Percentiles rank a stretch among this genome's conserved stretches.
These are phyloP conservation scores for Proliferodiscus dingleyae DNA, from an alignment of 2,329 filamentous ascomycete genomes.

Conservation along the genomic window DNA sequence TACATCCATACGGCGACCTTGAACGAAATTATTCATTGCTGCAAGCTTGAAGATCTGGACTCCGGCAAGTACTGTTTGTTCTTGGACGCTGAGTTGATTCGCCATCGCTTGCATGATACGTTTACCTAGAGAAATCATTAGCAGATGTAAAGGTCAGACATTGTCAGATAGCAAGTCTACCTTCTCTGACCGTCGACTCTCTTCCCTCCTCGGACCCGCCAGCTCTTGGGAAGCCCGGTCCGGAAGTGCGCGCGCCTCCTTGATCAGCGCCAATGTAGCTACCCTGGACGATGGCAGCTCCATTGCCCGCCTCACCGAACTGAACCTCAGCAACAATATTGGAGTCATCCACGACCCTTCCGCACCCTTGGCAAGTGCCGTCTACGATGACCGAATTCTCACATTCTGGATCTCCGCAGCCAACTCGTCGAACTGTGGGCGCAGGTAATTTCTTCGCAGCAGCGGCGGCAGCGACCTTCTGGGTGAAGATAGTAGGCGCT, in stretches of 20 bases:
- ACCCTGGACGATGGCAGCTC: slow-evolving; percentile 86
- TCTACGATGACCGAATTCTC: slow-evolving; percentile 57
- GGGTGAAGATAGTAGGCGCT: slow-evolving; percentile 18
- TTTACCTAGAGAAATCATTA: slow-evolving; percentile 25
- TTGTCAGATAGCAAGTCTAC: slow-evolving; percentile 21
- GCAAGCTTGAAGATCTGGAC: slow-evolving; percentile 73
- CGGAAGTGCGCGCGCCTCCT: slow-evolving; percentile 49
- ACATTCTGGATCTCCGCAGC: slow-evolving; percentile 41
- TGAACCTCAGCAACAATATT: slow-evolving; percentile 90
- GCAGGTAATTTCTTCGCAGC: neutral
- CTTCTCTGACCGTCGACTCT: slow-evolving; percentile 54
- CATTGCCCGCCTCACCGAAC: slow-evolving; percentile 82
- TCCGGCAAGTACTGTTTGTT: slow-evolving; percentile 59
- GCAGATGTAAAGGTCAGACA: neutral
- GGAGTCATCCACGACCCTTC: slow-evolving; percentile 75
- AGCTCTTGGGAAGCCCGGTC: slow-evolving; percentile 56
- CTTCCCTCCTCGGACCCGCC: slow-evolving; percentile 54
- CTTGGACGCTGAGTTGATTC: slow-evolving; percentile 53
- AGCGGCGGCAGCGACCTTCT: slow-evolving; percentile 16
- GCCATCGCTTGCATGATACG: slow-evolving; percentile 59
- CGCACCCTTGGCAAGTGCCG: slow-evolving; percentile 76
- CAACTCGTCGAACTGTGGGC: slow-evolving; percentile 2
- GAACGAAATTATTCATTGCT: slow-evolving; percentile 70
- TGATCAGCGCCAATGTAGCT: slow-evolving; percentile 84
- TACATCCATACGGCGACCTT: slow-evolving; percentile 78